Evolutionary conservation across 2,329 filamentous ascomycete species (phyloP).

Genomic region (Eutypa lata): DNA sequence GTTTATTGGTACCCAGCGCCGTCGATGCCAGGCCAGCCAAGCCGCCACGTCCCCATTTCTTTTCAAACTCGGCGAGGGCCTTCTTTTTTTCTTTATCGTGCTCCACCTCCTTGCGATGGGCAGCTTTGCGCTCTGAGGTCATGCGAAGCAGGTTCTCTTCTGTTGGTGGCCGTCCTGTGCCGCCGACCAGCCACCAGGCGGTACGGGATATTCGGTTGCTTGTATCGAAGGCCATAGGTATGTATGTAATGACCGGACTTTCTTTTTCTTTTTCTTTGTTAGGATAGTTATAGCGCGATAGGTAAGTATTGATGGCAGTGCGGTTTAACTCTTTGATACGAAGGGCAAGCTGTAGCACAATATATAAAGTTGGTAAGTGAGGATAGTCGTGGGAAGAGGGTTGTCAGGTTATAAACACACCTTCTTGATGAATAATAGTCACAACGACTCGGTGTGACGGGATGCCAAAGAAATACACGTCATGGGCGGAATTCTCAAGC

Average conservation of each 20-base stretch:
- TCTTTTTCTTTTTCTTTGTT: no score
- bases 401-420: no score
- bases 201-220: constrained; percentile 3
- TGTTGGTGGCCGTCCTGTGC: constrained; percentile 9
- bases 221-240: neutral
- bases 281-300: no score
- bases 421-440: no score
- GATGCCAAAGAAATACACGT: no score
- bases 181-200: constrained; percentile 12
- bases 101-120: constrained; percentile 3
- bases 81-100: constrained; percentile 2
- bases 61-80: constrained; percentile 10
- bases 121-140: constrained; percentile 15
- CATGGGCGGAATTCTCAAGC: no score
- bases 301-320: neutral
- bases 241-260: no score
- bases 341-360: no score
- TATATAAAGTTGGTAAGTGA: no score
- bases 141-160: constrained; percentile 6
- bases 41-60: constrained; percentile 9
- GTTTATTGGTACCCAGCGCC: constrained; percentile 4
- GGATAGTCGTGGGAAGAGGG: no score
- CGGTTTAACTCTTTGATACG: no score
- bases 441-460: no score
- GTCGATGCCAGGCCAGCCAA: neutral